phyloP scores from a whole-genome alignment of 2,329 filamentous ascomycete genomes.

The Fusarium nisikadoi region DNA sequence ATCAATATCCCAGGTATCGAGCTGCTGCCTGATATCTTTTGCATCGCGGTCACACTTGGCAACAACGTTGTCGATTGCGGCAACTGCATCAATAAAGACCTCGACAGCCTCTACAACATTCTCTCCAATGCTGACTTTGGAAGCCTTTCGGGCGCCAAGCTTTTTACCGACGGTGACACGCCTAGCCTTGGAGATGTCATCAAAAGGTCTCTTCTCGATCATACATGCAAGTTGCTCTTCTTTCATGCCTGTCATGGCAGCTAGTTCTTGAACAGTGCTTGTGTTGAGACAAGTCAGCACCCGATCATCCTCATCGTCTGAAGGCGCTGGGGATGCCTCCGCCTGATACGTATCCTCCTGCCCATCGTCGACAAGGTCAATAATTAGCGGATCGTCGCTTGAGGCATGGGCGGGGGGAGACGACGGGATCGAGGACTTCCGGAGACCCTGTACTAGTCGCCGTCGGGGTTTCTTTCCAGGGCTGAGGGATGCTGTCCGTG shows the following conservation, averaged over 20 bases:
- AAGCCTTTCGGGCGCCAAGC: constrained; percentile 57
- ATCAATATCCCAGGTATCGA: constrained; percentile 62
- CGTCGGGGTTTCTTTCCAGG: constrained; percentile 48
- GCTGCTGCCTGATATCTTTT: constrained; percentile 60
- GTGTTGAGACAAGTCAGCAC: constrained; percentile 87
- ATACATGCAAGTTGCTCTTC: constrained; percentile 75
- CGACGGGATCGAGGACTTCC: constrained; percentile 38
- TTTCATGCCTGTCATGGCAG: constrained; percentile 82
- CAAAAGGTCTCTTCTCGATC: constrained; percentile 80
- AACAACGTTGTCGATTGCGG: constrained; percentile 86
- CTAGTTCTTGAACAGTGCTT: constrained; percentile 78
- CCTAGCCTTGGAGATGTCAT: constrained; percentile 71
- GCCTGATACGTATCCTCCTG: constrained; percentile 56
- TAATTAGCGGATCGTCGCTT: constrained; percentile 49
- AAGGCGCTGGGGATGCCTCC: constrained; percentile 45
- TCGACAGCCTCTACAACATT: constrained; percentile 63
- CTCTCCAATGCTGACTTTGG: constrained; percentile 62
- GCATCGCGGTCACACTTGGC: constrained; percentile 78
- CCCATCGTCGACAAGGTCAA: constrained; percentile 53
- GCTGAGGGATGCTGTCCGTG: constrained; percentile 40
- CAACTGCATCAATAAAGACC: constrained; percentile 82
- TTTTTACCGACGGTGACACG: constrained; percentile 67
- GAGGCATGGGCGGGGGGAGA: constrained; percentile 43
- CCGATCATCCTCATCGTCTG: constrained; percentile 50
- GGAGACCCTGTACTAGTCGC: constrained; percentile 52